Conservation (phyloP, 2,329 filamentous ascomycete genomes). For the Tolypocladium paradoxum region DNA sequence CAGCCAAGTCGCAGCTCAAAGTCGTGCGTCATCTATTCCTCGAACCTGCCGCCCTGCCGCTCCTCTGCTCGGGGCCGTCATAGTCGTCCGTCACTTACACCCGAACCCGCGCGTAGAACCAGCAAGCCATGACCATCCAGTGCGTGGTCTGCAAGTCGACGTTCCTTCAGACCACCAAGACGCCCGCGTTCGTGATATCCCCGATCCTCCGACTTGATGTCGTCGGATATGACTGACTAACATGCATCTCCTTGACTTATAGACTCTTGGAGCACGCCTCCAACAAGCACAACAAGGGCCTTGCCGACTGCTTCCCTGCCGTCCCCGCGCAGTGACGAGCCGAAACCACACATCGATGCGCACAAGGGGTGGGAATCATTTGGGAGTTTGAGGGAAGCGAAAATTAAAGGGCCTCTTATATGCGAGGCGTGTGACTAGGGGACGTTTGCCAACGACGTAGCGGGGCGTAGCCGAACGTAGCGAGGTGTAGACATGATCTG, state of each 20-base stretch:
- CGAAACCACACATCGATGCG: neutral
- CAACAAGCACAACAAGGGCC: slow-evolving; percentile 67
- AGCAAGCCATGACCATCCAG: slow-evolving; percentile 64
- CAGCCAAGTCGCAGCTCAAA: slow-evolving; percentile 59
- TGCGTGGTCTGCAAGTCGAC: slow-evolving; percentile 68
- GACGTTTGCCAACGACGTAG: neutral
- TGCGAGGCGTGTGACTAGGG: neutral
- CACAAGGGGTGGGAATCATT: neutral
- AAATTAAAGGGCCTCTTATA: neutral
- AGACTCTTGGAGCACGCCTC: slow-evolving; percentile 60
- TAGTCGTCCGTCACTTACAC: slow-evolving; percentile 6
- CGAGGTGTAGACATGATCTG: slow-evolving; percentile 8
- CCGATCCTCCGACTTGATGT: neutral
- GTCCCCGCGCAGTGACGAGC: slow-evolving; percentile 13
- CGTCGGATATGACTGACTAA: neutral
- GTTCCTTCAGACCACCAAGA: slow-evolving; percentile 68
- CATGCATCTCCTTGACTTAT: neutral
- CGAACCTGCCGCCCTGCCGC: neutral
- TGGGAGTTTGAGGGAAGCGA: slow-evolving; percentile 2
- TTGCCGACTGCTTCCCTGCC: slow-evolving; percentile 60
- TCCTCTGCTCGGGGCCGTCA: neutral
- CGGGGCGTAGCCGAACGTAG: slow-evolving; percentile 7
- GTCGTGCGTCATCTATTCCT: slow-evolving; percentile 34
- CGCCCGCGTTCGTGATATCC: slow-evolving; percentile 46
- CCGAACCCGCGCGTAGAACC: slow-evolving; percentile 43